Percentiles rank a stretch among this genome's conserved stretches.
phyloP scores from a whole-genome alignment of 2,329 filamentous ascomycete genomes.

The Aspergillus aculeatinus region DNA sequence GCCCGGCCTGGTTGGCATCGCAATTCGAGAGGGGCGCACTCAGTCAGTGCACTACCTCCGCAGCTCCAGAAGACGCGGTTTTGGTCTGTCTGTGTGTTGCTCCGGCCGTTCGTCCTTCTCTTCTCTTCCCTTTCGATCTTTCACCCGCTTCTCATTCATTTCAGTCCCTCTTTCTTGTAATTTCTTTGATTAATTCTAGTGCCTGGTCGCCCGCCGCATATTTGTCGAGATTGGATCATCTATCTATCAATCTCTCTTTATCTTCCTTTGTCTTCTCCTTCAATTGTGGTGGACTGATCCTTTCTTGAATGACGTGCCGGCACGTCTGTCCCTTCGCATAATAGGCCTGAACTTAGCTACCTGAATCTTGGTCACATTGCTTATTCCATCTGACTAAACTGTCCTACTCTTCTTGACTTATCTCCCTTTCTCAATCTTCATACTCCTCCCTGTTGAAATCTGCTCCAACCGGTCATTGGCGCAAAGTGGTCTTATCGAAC shows the following conservation, averaged over 20 bases:
- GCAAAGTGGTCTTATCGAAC: neutral
- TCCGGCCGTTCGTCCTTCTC: neutral
- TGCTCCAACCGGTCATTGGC: neutral
- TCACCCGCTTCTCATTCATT: neutral
- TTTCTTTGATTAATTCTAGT: conserved; percentile 1
- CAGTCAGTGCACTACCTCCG: neutral
- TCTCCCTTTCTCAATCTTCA: neutral
- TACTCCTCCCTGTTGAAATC: neutral
- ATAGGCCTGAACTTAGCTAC: neutral
- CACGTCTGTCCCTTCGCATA: conserved; percentile 19
- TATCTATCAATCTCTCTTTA: neutral
- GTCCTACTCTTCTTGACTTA: neutral
- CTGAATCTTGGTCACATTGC: neutral
- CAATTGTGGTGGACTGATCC: neutral
- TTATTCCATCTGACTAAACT: conserved; percentile 4
- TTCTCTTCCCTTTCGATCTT: conserved; percentile 4
- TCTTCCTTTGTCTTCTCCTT: conserved; percentile 1
- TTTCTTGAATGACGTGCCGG: conserved; percentile 20
- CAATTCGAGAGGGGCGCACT: neutral
- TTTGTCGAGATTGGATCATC: conserved; percentile 1
- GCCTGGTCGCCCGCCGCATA: conserved; percentile 1
- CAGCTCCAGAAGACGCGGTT: neutral
- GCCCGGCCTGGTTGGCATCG: neutral
- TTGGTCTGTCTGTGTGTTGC: neutral
- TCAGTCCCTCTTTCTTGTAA: conserved; percentile 5